Conservation (phyloP, 441 rosid genomes). For the Iberis amara region DNA sequence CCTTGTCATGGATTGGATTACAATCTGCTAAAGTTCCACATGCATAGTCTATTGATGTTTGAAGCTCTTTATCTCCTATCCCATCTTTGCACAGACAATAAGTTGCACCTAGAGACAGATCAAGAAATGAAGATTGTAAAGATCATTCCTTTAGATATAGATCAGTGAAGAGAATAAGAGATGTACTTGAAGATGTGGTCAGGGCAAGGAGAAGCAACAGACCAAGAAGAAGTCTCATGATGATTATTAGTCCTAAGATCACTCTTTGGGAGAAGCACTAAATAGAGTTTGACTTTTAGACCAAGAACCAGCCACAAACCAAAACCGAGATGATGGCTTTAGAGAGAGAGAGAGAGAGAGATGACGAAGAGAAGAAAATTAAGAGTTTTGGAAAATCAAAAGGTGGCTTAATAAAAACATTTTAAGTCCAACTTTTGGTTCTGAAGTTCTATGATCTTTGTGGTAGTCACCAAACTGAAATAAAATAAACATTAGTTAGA, state of each 20-base stretch:
- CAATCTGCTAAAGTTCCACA: constrained; percentile 98
- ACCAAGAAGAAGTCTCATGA: constrained; percentile 45
- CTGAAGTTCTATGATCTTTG: constrained; percentile 1
- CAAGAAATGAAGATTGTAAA: not conserved
- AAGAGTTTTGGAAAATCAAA: constrained; percentile 6
- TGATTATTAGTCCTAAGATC: constrained; percentile 19
- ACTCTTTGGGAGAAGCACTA: constrained; percentile 16
- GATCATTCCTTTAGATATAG: constrained; percentile 4
- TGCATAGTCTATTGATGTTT: constrained; percentile 76
- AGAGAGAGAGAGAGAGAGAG: constrained; percentile 15
- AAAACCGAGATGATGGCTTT: constrained; percentile 25
- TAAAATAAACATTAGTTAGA: not conserved
- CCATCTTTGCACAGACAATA: constrained; percentile 89
- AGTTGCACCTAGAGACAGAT: constrained; percentile 42
- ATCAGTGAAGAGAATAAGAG: not conserved
- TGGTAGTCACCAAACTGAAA: constrained; percentile 7
- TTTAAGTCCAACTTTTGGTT: constrained; percentile 21
- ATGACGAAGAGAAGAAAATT: not conserved
- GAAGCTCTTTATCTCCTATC: constrained; percentile 41
- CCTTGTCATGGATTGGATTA: constrained; percentile 48
- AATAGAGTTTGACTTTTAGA: constrained; percentile 2
- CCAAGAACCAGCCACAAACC: constrained; percentile 5
- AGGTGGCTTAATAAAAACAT: constrained; percentile 4
- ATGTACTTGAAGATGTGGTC: constrained; percentile 61
- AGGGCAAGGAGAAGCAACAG: constrained; percentile 54